Evolutionary conservation across 495 filamentous ascomycete species (phyloP).

Genomic region (Thermochaetoides thermophila): DNA sequence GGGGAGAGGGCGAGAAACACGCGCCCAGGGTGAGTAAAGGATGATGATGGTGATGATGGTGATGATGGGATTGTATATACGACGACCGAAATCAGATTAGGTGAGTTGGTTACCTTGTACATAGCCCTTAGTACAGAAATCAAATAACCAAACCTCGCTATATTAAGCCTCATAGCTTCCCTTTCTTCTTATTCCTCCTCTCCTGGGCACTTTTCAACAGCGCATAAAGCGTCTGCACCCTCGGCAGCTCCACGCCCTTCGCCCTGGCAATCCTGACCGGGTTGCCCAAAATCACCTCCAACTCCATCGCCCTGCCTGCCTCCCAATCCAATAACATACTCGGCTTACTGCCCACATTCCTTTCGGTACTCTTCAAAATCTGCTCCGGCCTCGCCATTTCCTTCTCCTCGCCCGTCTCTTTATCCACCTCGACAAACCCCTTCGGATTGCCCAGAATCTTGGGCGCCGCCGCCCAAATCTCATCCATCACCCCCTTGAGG

Average conservation of each 20-base stretch:
- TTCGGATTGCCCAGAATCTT: slow-evolving; percentile 29
- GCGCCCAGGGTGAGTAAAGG: too few relatives aligned
- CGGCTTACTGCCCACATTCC: slow-evolving; percentile 41
- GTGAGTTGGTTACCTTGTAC: too few relatives aligned
- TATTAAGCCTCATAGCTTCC: too few relatives aligned
- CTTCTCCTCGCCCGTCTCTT: background rate
- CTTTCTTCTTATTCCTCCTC: slow-evolving; percentile 23
- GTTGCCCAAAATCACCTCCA: slow-evolving; percentile 49
- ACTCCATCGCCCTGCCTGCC: slow-evolving; percentile 37
- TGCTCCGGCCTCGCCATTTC: slow-evolving; percentile 35
- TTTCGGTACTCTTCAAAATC: slow-evolving; percentile 38
- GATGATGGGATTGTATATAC: too few relatives aligned
- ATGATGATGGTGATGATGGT: too few relatives aligned
- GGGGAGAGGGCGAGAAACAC: too few relatives aligned
- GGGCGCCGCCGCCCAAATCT: slow-evolving; percentile 40
- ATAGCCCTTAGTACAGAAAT: too few relatives aligned
- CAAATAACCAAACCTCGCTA: too few relatives aligned
- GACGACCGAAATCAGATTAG: too few relatives aligned
- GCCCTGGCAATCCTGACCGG: slow-evolving; percentile 38
- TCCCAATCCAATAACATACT: slow-evolving; percentile 48
- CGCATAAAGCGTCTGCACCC: slow-evolving; percentile 39
- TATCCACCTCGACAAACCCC: slow-evolving; percentile 13
- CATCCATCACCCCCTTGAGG: slow-evolving; percentile 39
- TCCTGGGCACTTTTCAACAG: slow-evolving; percentile 31
- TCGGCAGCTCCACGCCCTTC: slow-evolving; percentile 36